phyloP scores from a whole-genome alignment of 345 rosid genomes.

The Melaleuca alternifolia region DNA sequence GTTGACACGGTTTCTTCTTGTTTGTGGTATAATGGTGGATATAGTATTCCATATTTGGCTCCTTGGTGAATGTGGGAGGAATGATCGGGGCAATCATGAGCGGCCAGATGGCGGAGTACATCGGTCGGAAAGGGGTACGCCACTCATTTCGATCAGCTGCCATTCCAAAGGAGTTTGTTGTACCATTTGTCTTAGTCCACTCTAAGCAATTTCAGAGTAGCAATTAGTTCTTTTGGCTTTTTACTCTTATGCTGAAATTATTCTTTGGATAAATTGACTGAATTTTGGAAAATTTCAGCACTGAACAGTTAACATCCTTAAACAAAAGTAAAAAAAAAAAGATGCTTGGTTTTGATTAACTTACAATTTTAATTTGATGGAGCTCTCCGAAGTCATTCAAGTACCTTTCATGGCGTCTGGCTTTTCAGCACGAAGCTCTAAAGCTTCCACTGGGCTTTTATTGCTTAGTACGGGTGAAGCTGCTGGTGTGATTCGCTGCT shows the following conservation, averaged over 20 bases:
- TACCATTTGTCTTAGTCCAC: neutral
- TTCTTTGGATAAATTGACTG: neutral
- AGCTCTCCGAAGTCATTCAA: neutral
- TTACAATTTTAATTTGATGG: neutral
- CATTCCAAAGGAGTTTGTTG: neutral
- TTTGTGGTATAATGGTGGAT: neutral
- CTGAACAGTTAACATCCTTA: neutral
- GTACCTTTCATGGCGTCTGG: neutral
- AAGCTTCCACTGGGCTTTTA: neutral
- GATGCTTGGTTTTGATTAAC: neutral
- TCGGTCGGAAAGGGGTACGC: slow-evolving; percentile 74
- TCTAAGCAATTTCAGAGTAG: neutral
- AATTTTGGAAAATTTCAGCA: neutral
- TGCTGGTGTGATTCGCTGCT: neutral
- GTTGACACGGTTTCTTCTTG: neutral
- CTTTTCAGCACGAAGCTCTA: neutral
- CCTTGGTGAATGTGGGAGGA: slow-evolving; percentile 68
- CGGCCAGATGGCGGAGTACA: slow-evolving; percentile 67
- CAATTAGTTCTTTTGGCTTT: neutral
- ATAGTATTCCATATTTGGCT: slow-evolving; percentile 59
- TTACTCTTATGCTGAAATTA: neutral
- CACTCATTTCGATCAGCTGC: neutral
- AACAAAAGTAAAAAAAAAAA: too few species aligned
- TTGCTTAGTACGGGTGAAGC: neutral
- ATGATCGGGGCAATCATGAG: slow-evolving; percentile 67